Evolutionary conservation across 495 filamentous ascomycete species (phyloP).

Genomic region (Elasticomyces elasticus): DNA sequence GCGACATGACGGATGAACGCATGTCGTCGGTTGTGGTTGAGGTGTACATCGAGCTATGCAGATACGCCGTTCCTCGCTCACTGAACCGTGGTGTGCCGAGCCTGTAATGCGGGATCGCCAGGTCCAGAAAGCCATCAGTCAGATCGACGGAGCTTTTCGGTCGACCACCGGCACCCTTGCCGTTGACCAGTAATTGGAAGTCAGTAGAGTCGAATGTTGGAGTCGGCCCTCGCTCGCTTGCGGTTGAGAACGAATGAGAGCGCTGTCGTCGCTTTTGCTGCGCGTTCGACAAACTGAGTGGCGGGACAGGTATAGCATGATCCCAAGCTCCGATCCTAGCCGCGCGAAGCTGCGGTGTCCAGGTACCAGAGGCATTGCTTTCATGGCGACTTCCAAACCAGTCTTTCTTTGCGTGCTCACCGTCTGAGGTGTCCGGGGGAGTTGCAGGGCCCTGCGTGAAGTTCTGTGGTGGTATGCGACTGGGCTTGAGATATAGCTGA

Average conservation of each 20-base stretch:
- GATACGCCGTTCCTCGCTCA: constrained; percentile 61
- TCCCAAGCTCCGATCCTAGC: not conserved
- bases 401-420: not conserved
- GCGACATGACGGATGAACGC: constrained; percentile 45
- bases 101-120: constrained; percentile 78
- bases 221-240: constrained; percentile 34
- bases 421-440: constrained; percentile 14
- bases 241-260: constrained; percentile 52
- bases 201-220: constrained; percentile 58
- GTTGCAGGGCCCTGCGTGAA: constrained; percentile 13
- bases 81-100: constrained; percentile 79
- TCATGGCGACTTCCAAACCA: not conserved
- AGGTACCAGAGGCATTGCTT: constrained; percentile 13
- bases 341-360: constrained; percentile 11
- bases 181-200: constrained; percentile 46
- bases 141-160: constrained; percentile 59
- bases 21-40: constrained; percentile 45
- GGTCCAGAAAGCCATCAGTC: constrained; percentile 52
- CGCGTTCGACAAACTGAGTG: constrained; percentile 16
- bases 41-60: constrained; percentile 64
- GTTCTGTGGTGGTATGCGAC: constrained; percentile 7
- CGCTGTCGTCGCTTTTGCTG: constrained; percentile 26
- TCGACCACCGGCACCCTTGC: constrained; percentile 53
- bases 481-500: constrained; percentile 19
- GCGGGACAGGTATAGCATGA: constrained; percentile 11